Evolutionary conservation across 805 yeast species (phyloP).

Genomic region (Aciculoconidium aculeatum): DNA sequence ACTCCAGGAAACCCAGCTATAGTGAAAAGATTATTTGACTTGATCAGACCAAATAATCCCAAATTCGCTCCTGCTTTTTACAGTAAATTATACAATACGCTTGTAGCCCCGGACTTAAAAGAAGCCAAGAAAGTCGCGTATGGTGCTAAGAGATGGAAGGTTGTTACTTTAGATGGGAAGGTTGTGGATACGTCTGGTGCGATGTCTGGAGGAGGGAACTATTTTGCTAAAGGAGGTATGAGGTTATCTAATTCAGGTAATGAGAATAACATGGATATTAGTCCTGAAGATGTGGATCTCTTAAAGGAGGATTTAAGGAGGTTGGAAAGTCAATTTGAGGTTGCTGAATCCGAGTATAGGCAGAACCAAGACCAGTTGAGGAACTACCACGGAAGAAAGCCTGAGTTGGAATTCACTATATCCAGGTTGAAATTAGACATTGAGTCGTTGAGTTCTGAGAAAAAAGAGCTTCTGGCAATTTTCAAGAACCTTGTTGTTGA

Average conservation of each 20-base stretch:
- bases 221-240: conserved; percentile 73
- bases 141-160: conserved; percentile 74
- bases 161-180: conserved; percentile 89
- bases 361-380: conserved; percentile 58
- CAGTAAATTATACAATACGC: conserved; percentile 78
- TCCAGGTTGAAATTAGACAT: conserved; percentile 60
- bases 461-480: conserved; percentile 39
- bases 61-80: conserved; percentile 84
- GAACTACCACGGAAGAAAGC: conserved; percentile 57
- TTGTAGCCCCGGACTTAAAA: conserved; percentile 71
- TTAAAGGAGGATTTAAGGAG: conserved; percentile 46
- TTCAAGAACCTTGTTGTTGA: conserved; percentile 38
- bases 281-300: conserved; percentile 51
- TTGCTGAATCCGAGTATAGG: conserved; percentile 43
- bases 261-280: conserved; percentile 26
- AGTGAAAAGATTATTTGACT: conserved; percentile 79
- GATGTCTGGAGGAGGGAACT: conserved; percentile 91
- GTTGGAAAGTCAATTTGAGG: conserved; percentile 50
- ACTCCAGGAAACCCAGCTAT: conserved; percentile 62
- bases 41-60: conserved; percentile 60
- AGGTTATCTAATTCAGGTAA: conserved; percentile 37
- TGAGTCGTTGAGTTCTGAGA: conserved; percentile 51
- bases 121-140: conserved; percentile 89
- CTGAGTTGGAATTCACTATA: conserved; percentile 59
- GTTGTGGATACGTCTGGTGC: conserved; percentile 91